These are phyloP conservation scores for Forsythia suspensa DNA, from an alignment of 257 asterid species.

Conservation along the genomic window DNA sequence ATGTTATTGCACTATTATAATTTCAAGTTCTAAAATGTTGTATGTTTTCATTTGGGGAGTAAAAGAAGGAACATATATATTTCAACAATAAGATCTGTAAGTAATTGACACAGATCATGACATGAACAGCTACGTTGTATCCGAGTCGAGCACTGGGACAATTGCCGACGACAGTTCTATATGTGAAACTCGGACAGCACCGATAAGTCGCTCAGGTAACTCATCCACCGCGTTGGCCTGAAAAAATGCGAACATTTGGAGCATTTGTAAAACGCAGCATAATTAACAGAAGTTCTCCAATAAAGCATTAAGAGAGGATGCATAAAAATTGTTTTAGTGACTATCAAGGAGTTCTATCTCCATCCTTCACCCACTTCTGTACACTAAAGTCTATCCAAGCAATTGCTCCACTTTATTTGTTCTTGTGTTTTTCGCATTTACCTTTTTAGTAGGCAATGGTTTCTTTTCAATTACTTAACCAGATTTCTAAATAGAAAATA, in stretches of 20 bases:
- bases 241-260: neutral
- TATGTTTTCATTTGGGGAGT: neutral
- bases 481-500: neutral
- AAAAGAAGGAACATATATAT: neutral
- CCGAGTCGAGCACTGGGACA: conserved; percentile 38
- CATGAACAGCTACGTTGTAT: conserved; percentile 20
- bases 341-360: neutral
- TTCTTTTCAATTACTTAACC: neutral
- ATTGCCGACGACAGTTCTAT: conserved; percentile 44
- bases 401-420: neutral
- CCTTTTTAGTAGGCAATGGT: neutral
- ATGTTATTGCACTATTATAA: neutral
- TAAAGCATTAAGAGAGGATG: neutral
- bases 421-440: neutral
- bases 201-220: conserved; percentile 50
- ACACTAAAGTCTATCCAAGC: neutral
- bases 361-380: neutral
- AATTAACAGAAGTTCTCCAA: neutral
- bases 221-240: conserved; percentile 45
- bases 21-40: neutral
- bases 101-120: neutral
- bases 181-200: conserved; percentile 50
- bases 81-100: conserved; percentile 6
- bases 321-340: too few relatives aligned
- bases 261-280: neutral